phyloP scores from a whole-genome alignment of 1,139 yeast species.

The Blastobotrys malaysiensis region DNA sequence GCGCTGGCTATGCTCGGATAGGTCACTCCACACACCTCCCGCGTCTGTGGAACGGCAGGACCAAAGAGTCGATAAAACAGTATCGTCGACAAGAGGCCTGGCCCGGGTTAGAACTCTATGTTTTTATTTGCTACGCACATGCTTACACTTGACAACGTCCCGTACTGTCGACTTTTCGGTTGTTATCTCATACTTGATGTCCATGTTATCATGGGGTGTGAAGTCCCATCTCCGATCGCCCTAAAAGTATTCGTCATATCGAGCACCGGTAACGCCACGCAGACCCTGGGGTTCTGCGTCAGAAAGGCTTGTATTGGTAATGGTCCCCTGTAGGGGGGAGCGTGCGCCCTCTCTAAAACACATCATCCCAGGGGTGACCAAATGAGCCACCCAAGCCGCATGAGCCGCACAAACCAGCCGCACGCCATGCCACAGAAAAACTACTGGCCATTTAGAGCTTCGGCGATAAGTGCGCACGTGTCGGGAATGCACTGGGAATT shows the following conservation, averaged over 20 bases:
- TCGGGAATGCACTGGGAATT: slow-evolving; percentile 1
- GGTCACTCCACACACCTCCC: slow-evolving; percentile 39
- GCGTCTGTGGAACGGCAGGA: slow-evolving; percentile 50
- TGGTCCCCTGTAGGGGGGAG: no score
- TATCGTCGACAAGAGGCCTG: slow-evolving; percentile 60
- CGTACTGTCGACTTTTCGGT: slow-evolving; percentile 33
- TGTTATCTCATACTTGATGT: slow-evolving; percentile 32
- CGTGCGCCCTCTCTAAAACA: no score
- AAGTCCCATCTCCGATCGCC: neutral
- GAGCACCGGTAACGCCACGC: no score
- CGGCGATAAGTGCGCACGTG: slow-evolving; percentile 3
- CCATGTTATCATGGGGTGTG: slow-evolving; percentile 22
- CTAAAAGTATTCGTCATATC: no score
- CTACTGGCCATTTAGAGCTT: neutral
- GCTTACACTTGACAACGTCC: slow-evolving; percentile 36
- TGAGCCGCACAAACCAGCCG: neutral
- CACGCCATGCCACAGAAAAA: neutral
- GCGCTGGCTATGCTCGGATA: slow-evolving; percentile 34
- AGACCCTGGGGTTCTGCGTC: neutral
- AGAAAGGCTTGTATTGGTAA: no score
- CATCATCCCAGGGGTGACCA: neutral
- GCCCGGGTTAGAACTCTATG: neutral
- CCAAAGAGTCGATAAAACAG: slow-evolving; percentile 71
- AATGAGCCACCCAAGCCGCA: neutral
- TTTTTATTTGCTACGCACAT: neutral